Conservation (phyloP, 176 grass and related monocot species). For the Tillandsia leiboldiana region DNA sequence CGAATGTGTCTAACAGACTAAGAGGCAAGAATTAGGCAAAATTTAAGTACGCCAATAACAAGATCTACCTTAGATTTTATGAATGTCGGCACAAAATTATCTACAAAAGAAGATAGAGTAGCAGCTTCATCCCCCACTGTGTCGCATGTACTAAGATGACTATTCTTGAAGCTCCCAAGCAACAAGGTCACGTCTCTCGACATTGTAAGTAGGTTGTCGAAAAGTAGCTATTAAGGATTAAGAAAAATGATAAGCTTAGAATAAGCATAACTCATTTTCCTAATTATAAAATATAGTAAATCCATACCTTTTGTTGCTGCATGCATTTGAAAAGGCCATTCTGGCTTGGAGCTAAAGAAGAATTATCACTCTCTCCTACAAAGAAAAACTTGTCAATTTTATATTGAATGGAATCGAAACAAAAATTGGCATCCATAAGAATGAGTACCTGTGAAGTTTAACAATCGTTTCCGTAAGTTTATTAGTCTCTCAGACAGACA, state of each 20-base stretch:
- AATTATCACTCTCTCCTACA: slow-evolving; percentile 27
- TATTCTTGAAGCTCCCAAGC: slow-evolving; percentile 50
- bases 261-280: slow-evolving; percentile 2
- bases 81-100: slow-evolving; percentile 48
- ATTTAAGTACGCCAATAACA: background rate
- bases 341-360: slow-evolving; percentile 44
- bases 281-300: background rate
- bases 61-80: slow-evolving; percentile 67
- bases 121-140: slow-evolving; percentile 36
- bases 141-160: slow-evolving; percentile 49
- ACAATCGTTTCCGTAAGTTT: slow-evolving; percentile 31
- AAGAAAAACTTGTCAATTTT: slow-evolving; percentile 8
- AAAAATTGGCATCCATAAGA: slow-evolving; percentile 2
- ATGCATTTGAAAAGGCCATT: slow-evolving; percentile 50
- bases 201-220: slow-evolving; percentile 68
- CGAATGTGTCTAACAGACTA: background rate
- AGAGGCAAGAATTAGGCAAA: slow-evolving; percentile 6
- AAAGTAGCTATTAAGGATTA: slow-evolving; percentile 33
- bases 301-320: slow-evolving; percentile 78
- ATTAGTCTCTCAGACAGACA: slow-evolving; percentile 39
- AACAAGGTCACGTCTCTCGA: slow-evolving; percentile 49
- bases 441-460: slow-evolving; percentile 51
- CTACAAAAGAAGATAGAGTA: slow-evolving; percentile 38
- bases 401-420: slow-evolving; percentile 1
- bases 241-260: background rate